Evolutionary conservation across 805 yeast species (phyloP).

Genomic region (Cyberlindnera bimundalis): DNA sequence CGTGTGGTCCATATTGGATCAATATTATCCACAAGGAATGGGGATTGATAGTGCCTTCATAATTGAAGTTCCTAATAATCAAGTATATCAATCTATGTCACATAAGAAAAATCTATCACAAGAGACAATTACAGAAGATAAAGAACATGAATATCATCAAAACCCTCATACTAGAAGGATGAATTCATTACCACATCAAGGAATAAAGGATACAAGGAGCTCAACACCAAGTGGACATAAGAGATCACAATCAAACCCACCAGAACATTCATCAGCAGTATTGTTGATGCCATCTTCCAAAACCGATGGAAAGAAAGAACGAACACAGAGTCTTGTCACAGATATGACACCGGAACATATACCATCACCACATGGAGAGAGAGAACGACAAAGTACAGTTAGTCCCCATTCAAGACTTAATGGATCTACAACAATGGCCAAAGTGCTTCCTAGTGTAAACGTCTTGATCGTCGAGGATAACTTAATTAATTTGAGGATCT

Average conservation of each 20-base stretch:
- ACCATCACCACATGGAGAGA: conserved; percentile 8
- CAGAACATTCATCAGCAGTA: conserved; percentile 26
- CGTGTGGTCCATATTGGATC: conserved; percentile 57
- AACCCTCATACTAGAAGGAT: conserved; percentile 15
- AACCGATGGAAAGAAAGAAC: not conserved
- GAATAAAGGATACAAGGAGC: conserved; percentile 4
- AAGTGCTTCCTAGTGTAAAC: conserved; percentile 82
- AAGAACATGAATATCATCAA: conserved; percentile 21
- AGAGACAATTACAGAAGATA: conserved; percentile 25
- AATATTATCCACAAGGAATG: conserved; percentile 67
- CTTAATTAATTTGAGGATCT: conserved; percentile 86
- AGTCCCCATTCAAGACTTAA: conserved; percentile 6
- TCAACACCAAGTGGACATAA: conserved; percentile 17
- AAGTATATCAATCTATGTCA: conserved; percentile 1
- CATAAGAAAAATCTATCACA: conserved; percentile 17
- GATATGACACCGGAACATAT: conserved; percentile 6
- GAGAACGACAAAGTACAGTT: conserved; percentile 1
- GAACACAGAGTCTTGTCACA: not conserved
- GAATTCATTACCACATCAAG: conserved; percentile 19
- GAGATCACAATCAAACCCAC: conserved; percentile 27
- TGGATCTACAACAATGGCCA: conserved; percentile 36
- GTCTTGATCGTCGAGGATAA: conserved; percentile 96
- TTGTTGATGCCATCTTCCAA: conserved; percentile 23
- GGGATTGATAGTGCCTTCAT: conserved; percentile 58
- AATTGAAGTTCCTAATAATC: conserved; percentile 41